A percentile compares a stretch with the other conserved stretches of the same genome.
These are phyloP conservation scores for Mrakia gelida DNA, from an alignment of 768 basidiomycete genomes.

Conservation along the genomic window DNA sequence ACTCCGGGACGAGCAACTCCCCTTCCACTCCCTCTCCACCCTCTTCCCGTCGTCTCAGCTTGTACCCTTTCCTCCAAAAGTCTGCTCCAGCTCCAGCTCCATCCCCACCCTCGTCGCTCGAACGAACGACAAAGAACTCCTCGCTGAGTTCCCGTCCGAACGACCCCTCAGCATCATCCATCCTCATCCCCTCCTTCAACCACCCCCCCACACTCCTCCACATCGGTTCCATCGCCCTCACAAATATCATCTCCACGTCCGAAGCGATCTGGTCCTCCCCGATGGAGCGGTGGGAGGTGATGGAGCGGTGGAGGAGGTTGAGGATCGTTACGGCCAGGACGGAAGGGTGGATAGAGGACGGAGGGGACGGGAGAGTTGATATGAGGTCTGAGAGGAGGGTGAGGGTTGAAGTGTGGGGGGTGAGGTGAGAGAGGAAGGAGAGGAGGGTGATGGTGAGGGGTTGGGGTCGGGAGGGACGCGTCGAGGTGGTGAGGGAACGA, in stretches of 20 bases:
- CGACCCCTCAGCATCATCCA: not conserved
- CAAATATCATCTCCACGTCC: not conserved
- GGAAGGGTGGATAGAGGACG: not conserved
- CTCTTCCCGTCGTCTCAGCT: not conserved
- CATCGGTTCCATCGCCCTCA: not conserved
- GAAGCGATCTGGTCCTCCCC: not conserved
- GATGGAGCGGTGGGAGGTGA: not conserved
- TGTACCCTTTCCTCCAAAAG: not conserved
- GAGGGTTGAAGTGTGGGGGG: not conserved
- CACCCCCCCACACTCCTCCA: not conserved
- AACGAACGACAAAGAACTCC: not conserved
- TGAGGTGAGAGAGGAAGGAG: not conserved
- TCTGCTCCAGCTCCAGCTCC: not conserved
- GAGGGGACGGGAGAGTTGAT: not conserved
- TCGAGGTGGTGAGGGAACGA: not conserved
- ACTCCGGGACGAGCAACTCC: not conserved
- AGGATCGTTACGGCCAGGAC: not conserved
- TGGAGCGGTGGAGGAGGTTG: slow-evolving; percentile 3
- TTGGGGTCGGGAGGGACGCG: too few species aligned
- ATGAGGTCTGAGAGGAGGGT: not conserved
- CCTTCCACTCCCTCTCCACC: not conserved
- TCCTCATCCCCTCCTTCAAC: slow-evolving; percentile 2
- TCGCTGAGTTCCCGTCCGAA: not conserved
- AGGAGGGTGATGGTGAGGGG: not conserved
- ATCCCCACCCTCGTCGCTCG: not conserved